phyloP scores from a whole-genome alignment of 2,329 filamentous ascomycete species.

The Calonectria hongkongensis region DNA sequence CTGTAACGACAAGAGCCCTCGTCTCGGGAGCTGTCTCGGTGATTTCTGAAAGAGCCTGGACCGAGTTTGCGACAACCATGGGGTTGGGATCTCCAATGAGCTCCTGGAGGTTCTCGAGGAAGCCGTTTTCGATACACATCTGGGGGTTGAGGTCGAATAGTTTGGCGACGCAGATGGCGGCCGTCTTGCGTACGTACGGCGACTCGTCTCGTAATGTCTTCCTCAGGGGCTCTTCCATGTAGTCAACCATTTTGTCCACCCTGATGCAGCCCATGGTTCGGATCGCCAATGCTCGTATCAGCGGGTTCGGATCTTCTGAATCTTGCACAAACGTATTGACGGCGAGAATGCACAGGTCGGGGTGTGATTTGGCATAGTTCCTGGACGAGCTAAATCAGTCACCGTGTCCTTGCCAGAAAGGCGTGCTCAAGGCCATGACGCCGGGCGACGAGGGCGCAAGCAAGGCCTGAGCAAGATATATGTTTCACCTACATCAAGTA shows the following conservation, averaged over 20 bases:
- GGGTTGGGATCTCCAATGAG: slow-evolving; percentile 98
- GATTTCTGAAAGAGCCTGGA: slow-evolving; percentile 95
- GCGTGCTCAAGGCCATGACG: background rate
- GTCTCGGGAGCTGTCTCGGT: slow-evolving; percentile 93
- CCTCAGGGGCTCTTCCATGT: slow-evolving; percentile 98
- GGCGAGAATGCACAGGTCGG: slow-evolving; percentile 97
- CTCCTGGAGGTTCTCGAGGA: slow-evolving; percentile 94
- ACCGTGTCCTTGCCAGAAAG: slow-evolving; percentile 37
- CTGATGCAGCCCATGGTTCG: slow-evolving; percentile 99
- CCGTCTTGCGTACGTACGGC: slow-evolving; percentile 98
- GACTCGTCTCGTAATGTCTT: slow-evolving; percentile 98
- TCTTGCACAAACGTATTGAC: slow-evolving; percentile 99
- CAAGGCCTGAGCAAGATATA: slow-evolving; percentile 24
- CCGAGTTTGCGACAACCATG: slow-evolving; percentile 99
- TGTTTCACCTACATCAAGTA: slow-evolving; percentile 87
- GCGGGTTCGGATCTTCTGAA: slow-evolving; percentile 97
- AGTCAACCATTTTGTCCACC: slow-evolving; percentile 99
- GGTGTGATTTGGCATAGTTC: slow-evolving; percentile 99
- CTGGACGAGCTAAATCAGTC: slow-evolving; percentile 65
- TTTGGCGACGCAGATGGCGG: slow-evolving; percentile 97
- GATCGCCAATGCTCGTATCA: slow-evolving; percentile 95
- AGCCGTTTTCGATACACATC: slow-evolving; percentile 97
- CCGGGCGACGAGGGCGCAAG: slow-evolving; percentile 27
- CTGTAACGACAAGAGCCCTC: slow-evolving; percentile 87
- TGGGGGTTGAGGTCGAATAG: slow-evolving; percentile 94